These are phyloP conservation scores for Boletus pseudopeckii DNA, from an alignment of 768 basidiomycete species.

Conservation along the genomic window DNA sequence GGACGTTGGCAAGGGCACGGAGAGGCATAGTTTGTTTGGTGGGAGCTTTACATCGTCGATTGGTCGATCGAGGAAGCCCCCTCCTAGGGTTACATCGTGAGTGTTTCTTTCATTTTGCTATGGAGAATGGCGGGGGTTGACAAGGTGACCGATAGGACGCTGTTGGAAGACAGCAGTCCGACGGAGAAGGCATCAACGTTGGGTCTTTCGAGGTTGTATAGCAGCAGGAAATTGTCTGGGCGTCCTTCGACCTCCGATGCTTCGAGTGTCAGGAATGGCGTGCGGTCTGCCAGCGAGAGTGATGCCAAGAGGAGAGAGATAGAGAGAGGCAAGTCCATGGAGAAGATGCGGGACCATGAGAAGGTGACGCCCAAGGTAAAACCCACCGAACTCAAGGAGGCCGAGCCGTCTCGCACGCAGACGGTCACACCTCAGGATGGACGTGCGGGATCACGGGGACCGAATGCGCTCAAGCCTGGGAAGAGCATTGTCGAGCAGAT, in stretches of 20 bases:
- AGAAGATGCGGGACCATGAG: constrained; percentile 19
- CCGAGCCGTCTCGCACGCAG: constrained; percentile 53
- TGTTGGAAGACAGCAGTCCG: constrained; percentile 33
- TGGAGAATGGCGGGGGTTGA: neutral
- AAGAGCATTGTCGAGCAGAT: constrained; percentile 85
- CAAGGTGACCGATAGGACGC: constrained; percentile 20
- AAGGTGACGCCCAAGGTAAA: constrained; percentile 17
- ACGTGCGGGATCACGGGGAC: constrained; percentile 21
- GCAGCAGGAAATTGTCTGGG: constrained; percentile 41
- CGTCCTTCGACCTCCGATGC: constrained; percentile 44
- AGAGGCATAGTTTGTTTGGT: constrained; percentile 84
- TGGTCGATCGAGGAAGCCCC: constrained; percentile 73
- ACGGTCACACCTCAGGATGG: constrained; percentile 33
- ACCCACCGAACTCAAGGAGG: constrained; percentile 32
- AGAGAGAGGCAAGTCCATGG: constrained; percentile 24
- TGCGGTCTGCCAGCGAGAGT: constrained; percentile 20
- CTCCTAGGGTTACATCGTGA: constrained; percentile 67
- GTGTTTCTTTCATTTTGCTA: constrained; percentile 26
- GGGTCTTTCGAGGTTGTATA: constrained; percentile 47
- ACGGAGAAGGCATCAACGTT: constrained; percentile 46
- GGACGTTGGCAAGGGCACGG: constrained; percentile 44
- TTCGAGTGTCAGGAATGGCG: constrained; percentile 23
- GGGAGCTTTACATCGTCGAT: constrained; percentile 56
- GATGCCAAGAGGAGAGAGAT: constrained; percentile 16
- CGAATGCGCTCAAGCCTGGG: constrained; percentile 50